Conservation (phyloP, 768 basidiomycete genomes). For the Pleurotus eryngii region DNA sequence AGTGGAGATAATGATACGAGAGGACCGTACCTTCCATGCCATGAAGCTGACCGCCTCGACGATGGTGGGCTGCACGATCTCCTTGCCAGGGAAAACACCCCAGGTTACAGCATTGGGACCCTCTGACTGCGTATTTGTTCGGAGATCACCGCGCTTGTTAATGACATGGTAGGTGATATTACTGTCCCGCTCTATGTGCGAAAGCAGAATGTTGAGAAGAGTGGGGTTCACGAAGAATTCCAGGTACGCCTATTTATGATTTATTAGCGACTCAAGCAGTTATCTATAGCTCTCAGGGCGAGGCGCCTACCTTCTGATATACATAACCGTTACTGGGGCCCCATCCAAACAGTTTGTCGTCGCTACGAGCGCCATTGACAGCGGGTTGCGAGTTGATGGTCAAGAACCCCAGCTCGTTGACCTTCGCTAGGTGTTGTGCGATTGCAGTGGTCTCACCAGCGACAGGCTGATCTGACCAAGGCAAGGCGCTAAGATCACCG, state of each 20-base stretch:
- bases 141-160: constrained; percentile 91
- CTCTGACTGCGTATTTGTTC: constrained; percentile 92
- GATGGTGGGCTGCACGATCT: constrained; percentile 93
- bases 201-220: constrained; percentile 67
- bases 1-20: neutral
- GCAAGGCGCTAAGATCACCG: constrained; percentile 70
- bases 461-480: constrained; percentile 93
- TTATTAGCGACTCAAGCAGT: constrained; percentile 1
- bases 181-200: constrained; percentile 81
- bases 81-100: constrained; percentile 98
- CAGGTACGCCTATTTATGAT: constrained; percentile 71
- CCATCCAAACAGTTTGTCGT: constrained; percentile 88
- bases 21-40: constrained; percentile 83
- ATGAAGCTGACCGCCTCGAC: constrained; percentile 98
- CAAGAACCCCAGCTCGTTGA: constrained; percentile 91
- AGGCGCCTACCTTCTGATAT: constrained; percentile 77
- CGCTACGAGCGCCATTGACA: constrained; percentile 83
- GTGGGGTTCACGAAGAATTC: constrained; percentile 89
- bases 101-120: constrained; percentile 99
- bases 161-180: constrained; percentile 97
- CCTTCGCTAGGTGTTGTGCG: constrained; percentile 68
- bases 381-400: constrained; percentile 98
- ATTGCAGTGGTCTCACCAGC: constrained; percentile 83
- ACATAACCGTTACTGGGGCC: constrained; percentile 92
- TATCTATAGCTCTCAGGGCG: neutral